These are phyloP conservation scores for Monilinia aucupariae DNA, from an alignment of 2,329 filamentous ascomycete genomes.

Conservation along the genomic window DNA sequence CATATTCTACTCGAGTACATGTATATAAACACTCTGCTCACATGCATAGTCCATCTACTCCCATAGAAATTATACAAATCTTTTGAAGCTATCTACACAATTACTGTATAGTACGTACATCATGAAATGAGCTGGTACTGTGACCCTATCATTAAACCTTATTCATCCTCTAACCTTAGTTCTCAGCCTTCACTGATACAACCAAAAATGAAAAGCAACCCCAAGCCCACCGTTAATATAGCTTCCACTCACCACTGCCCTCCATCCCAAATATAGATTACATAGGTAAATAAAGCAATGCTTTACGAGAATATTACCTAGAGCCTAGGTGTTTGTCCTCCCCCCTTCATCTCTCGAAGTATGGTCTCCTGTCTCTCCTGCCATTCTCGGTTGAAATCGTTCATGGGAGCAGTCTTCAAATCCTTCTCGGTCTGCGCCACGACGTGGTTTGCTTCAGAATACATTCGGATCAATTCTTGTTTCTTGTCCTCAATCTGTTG, in stretches of 20 bases:
- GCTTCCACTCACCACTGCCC: not conserved
- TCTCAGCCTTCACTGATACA: not conserved
- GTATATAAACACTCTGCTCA: too few relatives aligned
- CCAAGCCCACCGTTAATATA: not conserved
- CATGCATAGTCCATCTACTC: too few relatives aligned
- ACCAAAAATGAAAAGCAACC: not conserved
- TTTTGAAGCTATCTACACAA: not conserved
- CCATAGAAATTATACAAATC: not conserved
- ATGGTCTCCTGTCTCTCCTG: conserved; percentile 26
- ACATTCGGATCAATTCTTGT: conserved; percentile 23
- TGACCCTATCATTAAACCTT: too few relatives aligned
- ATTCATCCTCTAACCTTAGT: too few relatives aligned
- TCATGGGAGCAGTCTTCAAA: conserved; percentile 21
- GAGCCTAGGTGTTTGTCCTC: conserved; percentile 17
- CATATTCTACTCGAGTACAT: too few relatives aligned
- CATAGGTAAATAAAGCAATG: not conserved
- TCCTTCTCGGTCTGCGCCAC: conserved; percentile 20
- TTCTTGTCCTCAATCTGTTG: conserved; percentile 23
- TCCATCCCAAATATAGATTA: not conserved
- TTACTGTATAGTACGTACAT: too few relatives aligned
- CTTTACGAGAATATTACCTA: not conserved
- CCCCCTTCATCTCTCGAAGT: conserved; percentile 22
- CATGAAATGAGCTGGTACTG: too few relatives aligned
- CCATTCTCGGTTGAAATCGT: conserved; percentile 28
- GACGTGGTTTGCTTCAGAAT: conserved; percentile 21